phyloP scores from a whole-genome alignment of 2,329 filamentous ascomycete genomes.

The Ampelomyces quisqualis region DNA sequence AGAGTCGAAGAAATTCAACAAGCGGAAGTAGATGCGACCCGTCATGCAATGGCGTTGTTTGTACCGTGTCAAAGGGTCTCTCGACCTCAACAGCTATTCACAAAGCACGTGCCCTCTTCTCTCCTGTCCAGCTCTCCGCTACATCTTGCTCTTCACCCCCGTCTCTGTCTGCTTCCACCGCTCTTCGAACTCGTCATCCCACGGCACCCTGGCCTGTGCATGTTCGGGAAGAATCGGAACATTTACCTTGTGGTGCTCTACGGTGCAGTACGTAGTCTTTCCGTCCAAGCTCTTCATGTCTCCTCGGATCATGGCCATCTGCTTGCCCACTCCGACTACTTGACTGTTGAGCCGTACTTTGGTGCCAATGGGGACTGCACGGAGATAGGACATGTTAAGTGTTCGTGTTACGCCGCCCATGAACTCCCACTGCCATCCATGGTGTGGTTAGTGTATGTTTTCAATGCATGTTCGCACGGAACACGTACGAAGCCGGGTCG shows the following conservation, averaged over 20 bases:
- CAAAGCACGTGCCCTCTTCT: not conserved
- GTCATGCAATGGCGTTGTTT: conserved; percentile 18
- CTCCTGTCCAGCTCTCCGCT: not conserved
- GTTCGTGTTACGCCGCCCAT: conserved; percentile 54
- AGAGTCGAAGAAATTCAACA: conserved; percentile 52
- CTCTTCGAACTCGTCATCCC: conserved; percentile 49
- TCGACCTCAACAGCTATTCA: too few relatives aligned
- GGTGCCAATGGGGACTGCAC: conserved; percentile 50
- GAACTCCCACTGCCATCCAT: conserved; percentile 50
- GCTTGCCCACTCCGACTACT: conserved; percentile 51
- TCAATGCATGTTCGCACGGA: too few relatives aligned
- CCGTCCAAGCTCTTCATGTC: conserved; percentile 54
- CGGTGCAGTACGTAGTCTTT: conserved; percentile 51
- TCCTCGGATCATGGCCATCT: conserved; percentile 55
- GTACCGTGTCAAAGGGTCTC: too few relatives aligned
- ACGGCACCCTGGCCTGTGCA: conserved; percentile 42
- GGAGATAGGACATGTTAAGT: conserved; percentile 55
- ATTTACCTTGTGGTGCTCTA: conserved; percentile 56
- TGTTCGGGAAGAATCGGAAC: conserved; percentile 47
- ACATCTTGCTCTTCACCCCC: conserved; percentile 23
- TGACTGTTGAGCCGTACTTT: conserved; percentile 48
- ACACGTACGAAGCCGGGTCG: conserved; percentile 44
- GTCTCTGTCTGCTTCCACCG: conserved; percentile 24
- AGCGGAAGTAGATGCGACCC: conserved; percentile 42
- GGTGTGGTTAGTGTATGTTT: not conserved